These are phyloP conservation scores for Solanum hybrid DNA, from an alignment of 305 asterid species.

Conservation along the genomic window DNA sequence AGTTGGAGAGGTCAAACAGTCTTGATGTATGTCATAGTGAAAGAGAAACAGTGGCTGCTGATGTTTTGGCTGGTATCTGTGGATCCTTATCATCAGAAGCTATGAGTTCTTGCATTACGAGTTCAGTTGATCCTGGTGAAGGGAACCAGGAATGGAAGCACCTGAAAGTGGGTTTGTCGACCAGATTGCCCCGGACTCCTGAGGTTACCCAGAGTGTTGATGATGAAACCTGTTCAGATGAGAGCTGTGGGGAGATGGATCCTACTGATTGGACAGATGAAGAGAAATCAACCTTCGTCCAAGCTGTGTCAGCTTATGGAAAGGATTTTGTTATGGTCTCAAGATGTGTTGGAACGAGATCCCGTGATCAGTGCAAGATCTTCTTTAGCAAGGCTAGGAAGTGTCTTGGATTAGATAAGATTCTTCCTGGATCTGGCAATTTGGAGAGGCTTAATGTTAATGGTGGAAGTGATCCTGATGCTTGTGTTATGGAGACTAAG, in stretches of 20 bases:
- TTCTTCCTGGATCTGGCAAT: constrained; percentile 34
- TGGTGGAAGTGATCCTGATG: constrained; percentile 64
- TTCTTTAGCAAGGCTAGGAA: constrained; percentile 86
- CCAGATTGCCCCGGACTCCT: constrained; percentile 57
- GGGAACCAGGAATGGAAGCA: constrained; percentile 54
- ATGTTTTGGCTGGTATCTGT: constrained; percentile 93
- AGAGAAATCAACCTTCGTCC: constrained; percentile 65
- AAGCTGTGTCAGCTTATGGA: constrained; percentile 70
- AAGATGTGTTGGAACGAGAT: constrained; percentile 52
- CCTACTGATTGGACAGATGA: constrained; percentile 83
- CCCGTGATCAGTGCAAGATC: constrained; percentile 73
- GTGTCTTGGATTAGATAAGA: constrained; percentile 64
- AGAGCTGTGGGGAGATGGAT: constrained; percentile 84
- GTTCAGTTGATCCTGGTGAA: constrained; percentile 75
- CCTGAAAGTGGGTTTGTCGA: constrained; percentile 41
- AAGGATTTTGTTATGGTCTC: constrained; percentile 74
- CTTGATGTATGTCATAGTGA: constrained; percentile 50
- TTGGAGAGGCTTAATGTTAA: constrained; percentile 31
- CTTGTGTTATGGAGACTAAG: constrained; percentile 49
- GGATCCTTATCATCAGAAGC: constrained; percentile 96
- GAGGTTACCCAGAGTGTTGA: constrained; percentile 59
- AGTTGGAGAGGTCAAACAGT: constrained; percentile 42
- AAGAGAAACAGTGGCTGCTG: constrained; percentile 82
- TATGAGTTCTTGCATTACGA: constrained; percentile 87
- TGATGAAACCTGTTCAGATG: constrained; percentile 81